Base-by-base conservation (phyloP, 495 filamentous ascomycete genomes). In the Astrocystis sublimbata region DNA sequence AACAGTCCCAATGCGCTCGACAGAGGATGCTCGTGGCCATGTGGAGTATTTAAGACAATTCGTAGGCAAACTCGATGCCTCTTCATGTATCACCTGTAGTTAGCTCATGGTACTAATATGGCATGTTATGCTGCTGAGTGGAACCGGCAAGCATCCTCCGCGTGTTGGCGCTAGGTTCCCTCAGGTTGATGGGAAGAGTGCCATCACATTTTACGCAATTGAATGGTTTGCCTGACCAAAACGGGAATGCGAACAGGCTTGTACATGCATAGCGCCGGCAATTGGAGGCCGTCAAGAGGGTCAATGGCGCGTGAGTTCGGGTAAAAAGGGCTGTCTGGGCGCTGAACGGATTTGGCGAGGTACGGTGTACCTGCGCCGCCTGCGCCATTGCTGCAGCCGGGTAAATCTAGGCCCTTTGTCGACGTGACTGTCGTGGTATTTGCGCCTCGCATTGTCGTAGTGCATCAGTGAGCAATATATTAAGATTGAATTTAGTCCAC, bases 401-500 rank as follows among this genome's bases (percentile, higher is more conserved):
- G 17, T 43, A 61, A 53, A 52, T 60, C 47, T 61, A 61, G 58
- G 46, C 47, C 58, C 4, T 35, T 49, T 47, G 17, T 6, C 23
- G 15, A 9, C 3, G 28, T 47, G 4, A 23, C 13, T 52, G 4
- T 52, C 8, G 49, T 52, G 19, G 49, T 52, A 52, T 35, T 35
- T 23, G n/a, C 28, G n/a, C 23, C 42, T 24, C 43, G 47, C 46
- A 52, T 43, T 42, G 45, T 53, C 49, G 58, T 15, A 15, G 9
- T 53, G 58, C 47, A 43, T 45, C 38, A 21, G 38, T 36, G 52
- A 61, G 47, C 38, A 61, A 61, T 60, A 42, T 38, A 51, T 52
- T 17, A 61, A 36, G 7, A 36, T 38, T 23, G 28, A 24, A 12
- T 17, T 43, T 47, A 60, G 58, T 19, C n/a, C 12, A 43, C 41